Percentiles rank a stretch among this genome's conserved stretches.
Evolutionary conservation across 2,329 filamentous ascomycete genomes (phyloP).

Genomic region (Trichoderma atroviride): DNA sequence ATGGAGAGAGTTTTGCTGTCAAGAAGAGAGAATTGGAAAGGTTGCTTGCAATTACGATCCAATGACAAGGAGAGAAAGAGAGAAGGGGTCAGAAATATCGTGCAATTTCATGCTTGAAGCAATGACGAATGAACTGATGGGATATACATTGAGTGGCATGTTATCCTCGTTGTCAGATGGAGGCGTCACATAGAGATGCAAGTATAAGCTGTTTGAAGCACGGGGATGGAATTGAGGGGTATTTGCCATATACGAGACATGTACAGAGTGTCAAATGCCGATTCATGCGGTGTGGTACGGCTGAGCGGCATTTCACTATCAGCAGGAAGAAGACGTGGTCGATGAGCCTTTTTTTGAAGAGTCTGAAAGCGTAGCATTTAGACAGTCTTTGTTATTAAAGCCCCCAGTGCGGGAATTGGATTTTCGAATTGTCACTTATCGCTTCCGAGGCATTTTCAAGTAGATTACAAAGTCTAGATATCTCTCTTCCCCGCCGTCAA

Average conservation of each 20-base stretch:
- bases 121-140: background rate
- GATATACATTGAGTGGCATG: background rate
- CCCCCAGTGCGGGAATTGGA: background rate
- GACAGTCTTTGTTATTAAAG: background rate
- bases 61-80: background rate
- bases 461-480: background rate
- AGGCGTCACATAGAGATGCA: background rate
- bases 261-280: background rate
- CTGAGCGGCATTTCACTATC: background rate
- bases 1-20: background rate
- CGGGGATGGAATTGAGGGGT: background rate
- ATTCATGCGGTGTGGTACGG: background rate
- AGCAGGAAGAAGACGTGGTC: background rate
- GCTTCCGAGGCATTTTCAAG: constrained; percentile 1
- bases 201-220: background rate
- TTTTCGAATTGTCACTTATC: background rate
- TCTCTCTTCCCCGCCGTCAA: background rate
- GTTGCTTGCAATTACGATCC: background rate
- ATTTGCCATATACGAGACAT: background rate
- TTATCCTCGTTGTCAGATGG: background rate
- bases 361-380: background rate
- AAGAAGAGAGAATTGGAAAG: background rate
- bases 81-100: background rate
- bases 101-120: background rate
- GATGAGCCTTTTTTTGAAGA: background rate